Base-by-base conservation (phyloP, 345 rosid species). In the Atalantia buxifolia region DNA sequence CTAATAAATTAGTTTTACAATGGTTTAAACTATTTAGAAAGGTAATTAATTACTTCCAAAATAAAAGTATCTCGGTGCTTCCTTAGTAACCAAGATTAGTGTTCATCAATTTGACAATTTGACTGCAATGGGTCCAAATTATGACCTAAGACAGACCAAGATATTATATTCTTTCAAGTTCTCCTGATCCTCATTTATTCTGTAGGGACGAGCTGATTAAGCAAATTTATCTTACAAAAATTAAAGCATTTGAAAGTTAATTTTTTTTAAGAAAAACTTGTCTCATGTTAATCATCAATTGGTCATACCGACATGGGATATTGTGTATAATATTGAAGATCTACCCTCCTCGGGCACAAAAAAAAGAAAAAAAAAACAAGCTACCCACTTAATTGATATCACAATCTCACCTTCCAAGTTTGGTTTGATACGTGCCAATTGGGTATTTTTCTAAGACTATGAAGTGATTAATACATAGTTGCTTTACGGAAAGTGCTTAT, bases 31-130 rank as follows among this genome's bases (percentile, higher is more conserved):
- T 53, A 53, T 18, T 53, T 12, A 45, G 16, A 16, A 53, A 53
- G 22, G 6, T 5, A 21, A 16, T 4, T 18, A 0, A 1, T 18
- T 18, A 18, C n/a, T 53, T 53, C 57, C 22, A 53, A 53, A 53
- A 53, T 53, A 53, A 53, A 53, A 1, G 19, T 18, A 18, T 53
- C 7, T 19, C 18, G 5, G 57, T 53, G 57, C 69, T 63, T 30
- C 68, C 62, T 48, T 48, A 2, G 48, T 64, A 24, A 31, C 45
- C 30, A 61, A 74, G 3, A 61, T 24, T 74, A 7, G 38, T 27
- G 28, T 28, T 40, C 67, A 40, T 45, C 77, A 18, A 61, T n/a
- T 74, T 64, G 78, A 75, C 62, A 40, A 13, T 42, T 62, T 75
- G 78, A 75, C 31, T 22, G 35, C 8, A 10, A 48, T 22, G 24